Percentiles rank a stretch among this genome's conserved stretches.
phyloP scores from a whole-genome alignment of 345 rosid genomes.

The Syzygium aqueum region DNA sequence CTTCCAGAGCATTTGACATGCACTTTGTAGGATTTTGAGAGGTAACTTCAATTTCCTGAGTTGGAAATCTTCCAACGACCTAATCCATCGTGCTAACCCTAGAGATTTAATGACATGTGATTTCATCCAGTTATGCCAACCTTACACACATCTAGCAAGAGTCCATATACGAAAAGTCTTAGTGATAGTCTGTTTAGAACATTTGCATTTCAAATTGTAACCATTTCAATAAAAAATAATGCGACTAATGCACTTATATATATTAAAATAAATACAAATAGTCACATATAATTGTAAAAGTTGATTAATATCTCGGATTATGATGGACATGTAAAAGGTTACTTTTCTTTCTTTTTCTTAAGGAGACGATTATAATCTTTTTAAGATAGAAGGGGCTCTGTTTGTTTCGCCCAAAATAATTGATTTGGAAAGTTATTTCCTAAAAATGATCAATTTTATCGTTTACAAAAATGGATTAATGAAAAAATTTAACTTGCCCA shows the following conservation, averaged over 20 bases:
- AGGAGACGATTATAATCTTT: background rate
- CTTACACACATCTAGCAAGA: background rate
- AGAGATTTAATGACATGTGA: background rate
- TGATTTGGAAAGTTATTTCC: background rate
- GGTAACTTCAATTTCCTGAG: background rate
- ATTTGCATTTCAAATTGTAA: background rate
- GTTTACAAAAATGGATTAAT: background rate
- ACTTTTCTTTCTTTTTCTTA: background rate
- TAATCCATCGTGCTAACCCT: background rate
- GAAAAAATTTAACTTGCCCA: background rate
- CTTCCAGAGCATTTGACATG: background rate
- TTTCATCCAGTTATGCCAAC: background rate
- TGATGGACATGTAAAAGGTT: background rate
- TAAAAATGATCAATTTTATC: background rate
- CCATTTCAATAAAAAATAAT: background rate
- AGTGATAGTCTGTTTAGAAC: background rate
- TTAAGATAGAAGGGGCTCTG: background rate
- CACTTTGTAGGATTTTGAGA: background rate
- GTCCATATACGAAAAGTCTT: background rate
- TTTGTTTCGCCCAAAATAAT: background rate
- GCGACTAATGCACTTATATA: background rate
- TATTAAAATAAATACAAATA: background rate
- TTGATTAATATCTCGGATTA: background rate
- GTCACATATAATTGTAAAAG: background rate
- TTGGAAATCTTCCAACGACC: background rate